Percentiles rank a stretch among this genome's conserved stretches.
phyloP scores from a whole-genome alignment of 1,284 basidiomycete genomes.

The Heterobasidion occidentale region DNA sequence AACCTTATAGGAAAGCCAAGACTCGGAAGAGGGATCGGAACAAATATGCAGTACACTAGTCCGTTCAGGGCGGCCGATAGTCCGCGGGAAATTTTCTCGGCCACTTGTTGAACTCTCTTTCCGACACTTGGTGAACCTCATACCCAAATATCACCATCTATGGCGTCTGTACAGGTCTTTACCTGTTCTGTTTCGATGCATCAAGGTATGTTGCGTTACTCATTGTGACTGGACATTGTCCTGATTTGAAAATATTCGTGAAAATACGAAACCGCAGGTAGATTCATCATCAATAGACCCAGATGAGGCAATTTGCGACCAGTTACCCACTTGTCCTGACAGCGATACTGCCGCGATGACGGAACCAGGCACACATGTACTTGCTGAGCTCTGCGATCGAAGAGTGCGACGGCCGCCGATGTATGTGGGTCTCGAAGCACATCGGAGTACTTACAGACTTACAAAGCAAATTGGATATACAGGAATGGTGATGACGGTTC shows the following conservation, averaged over 20 bases:
- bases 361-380: background rate
- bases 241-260: background rate
- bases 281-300: background rate
- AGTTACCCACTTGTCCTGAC: background rate
- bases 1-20: background rate
- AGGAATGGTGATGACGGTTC: too few species aligned
- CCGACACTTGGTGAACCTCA: too few species aligned
- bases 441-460: background rate
- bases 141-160: too few species aligned
- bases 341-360: background rate
- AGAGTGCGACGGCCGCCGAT: background rate
- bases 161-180: too few species aligned
- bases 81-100: too few species aligned
- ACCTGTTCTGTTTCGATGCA: too few species aligned
- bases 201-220: too few species aligned
- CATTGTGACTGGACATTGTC: too few species aligned
- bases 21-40: background rate
- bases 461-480: too few species aligned
- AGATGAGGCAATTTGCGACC: background rate
- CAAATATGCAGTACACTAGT: background rate
- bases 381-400: background rate
- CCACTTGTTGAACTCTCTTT: too few species aligned
- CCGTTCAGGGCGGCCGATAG: background rate
- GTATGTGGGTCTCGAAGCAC: background rate
- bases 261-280: background rate